phyloP scores from a whole-genome alignment of 345 rosid species.

The Citrus glauca region DNA sequence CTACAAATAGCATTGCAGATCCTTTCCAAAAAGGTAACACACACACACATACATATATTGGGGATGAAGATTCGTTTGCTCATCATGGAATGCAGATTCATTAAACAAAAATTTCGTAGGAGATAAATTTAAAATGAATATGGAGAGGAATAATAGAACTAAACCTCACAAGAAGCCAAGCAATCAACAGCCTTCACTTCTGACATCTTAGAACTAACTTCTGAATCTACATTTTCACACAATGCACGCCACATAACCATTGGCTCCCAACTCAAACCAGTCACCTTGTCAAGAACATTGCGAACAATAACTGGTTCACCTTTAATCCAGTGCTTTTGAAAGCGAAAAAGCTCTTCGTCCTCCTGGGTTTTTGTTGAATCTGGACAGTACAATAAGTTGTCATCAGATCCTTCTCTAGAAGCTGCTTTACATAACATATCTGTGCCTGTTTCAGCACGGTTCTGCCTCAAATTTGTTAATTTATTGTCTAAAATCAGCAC shows the following conservation, averaged over 20 bases:
- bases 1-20: not conserved
- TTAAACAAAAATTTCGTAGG: not conserved
- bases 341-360: constrained; percentile 40
- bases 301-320: constrained; percentile 82
- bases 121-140: not conserved
- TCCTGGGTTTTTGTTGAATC: constrained; percentile 29
- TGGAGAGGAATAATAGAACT: not conserved
- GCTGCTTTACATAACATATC: constrained; percentile 42
- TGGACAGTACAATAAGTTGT: constrained; percentile 65
- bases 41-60: no score
- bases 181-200: constrained; percentile 79
- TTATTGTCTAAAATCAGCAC: constrained; percentile 19
- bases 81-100: not conserved
- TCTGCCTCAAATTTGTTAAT: constrained; percentile 15
- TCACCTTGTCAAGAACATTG: constrained; percentile 45
- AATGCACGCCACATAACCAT: constrained; percentile 96
- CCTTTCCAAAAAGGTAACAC: no score
- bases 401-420: constrained; percentile 50
- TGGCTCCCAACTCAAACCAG: constrained; percentile 95
- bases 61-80: not conserved
- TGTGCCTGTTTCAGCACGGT: constrained; percentile 17
- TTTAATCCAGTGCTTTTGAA: constrained; percentile 68
- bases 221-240: constrained; percentile 43
- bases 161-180: constrained; percentile 69
- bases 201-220: constrained; percentile 45